These are phyloP conservation scores for Xylaria intraflava DNA, from an alignment of 495 filamentous ascomycete genomes.

Conservation along the genomic window DNA sequence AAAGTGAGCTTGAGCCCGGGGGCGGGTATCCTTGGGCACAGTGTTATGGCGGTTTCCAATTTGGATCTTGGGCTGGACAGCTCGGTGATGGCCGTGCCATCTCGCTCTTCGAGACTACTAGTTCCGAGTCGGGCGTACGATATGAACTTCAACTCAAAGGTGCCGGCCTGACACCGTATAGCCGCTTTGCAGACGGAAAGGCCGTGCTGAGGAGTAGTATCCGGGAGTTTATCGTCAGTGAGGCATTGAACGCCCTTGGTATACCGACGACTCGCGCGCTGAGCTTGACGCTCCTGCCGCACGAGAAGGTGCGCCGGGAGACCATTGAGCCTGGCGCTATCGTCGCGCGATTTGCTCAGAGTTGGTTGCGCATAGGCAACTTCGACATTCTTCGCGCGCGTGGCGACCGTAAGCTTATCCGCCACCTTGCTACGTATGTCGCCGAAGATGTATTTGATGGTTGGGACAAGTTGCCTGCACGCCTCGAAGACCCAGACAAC, in stretches of 20 bases:
- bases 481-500: conserved; percentile 41
- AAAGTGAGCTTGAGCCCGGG: conserved; percentile 34
- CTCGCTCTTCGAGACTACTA: conserved; percentile 83
- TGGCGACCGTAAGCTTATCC: conserved; percentile 66
- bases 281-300: conserved; percentile 68
- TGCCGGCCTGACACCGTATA: conserved; percentile 88
- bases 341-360: conserved; percentile 82
- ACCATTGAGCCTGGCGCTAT: conserved; percentile 88
- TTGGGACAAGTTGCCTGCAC: conserved; percentile 70
- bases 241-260: conserved; percentile 72
- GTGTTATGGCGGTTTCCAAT: conserved; percentile 88
- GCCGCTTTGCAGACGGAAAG: conserved; percentile 94
- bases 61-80: conserved; percentile 90
- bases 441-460: conserved; percentile 81
- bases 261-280: conserved; percentile 86
- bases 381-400: conserved; percentile 81
- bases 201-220: conserved; percentile 88
- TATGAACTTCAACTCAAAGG: conserved; percentile 95
- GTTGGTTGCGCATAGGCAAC: conserved; percentile 88
- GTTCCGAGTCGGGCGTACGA: conserved; percentile 59
- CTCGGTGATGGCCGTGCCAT: conserved; percentile 93
- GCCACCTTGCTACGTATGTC: conserved; percentile 69
- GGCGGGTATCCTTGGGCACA: conserved; percentile 93
- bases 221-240: conserved; percentile 86
- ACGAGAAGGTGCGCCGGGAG: conserved; percentile 68